Percentiles rank a stretch among this genome's conserved stretches.
These are phyloP conservation scores for Sequoiadendron giganteum DNA, from an alignment of 75 land plant genomes.

Conservation along the genomic window DNA sequence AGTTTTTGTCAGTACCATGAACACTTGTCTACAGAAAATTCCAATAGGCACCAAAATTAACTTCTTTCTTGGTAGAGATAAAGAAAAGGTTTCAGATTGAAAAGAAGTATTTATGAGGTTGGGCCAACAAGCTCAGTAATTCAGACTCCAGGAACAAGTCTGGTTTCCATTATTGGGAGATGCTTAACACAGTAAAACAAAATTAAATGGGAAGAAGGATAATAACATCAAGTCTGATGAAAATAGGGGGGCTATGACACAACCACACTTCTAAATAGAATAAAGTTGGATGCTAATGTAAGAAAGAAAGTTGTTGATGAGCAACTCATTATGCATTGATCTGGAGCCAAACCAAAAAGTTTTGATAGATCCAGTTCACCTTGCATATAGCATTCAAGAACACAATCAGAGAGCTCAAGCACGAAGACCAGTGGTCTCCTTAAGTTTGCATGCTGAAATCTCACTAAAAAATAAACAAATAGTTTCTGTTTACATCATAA, in stretches of 20 bases:
- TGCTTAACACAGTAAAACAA: neutral
- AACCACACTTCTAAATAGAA: neutral
- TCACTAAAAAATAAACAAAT: neutral
- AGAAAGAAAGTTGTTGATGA: neutral
- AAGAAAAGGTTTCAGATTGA: neutral
- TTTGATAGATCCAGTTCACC: neutral
- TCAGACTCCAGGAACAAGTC: neutral
- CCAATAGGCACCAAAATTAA: neutral
- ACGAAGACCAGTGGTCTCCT: neutral
- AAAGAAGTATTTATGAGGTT: neutral
- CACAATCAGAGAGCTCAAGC: neutral
- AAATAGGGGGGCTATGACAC: neutral
- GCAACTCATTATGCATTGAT: neutral
- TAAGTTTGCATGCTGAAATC: neutral
- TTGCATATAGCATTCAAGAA: neutral
- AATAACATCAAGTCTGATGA: neutral
- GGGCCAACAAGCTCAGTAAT: neutral
- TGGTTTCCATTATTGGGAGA: neutral
- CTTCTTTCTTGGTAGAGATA: neutral
- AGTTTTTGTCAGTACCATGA: neutral
- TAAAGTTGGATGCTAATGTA: neutral
- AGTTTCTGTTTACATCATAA: neutral
- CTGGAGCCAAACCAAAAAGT: neutral
- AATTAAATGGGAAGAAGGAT: neutral
- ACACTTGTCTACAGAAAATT: neutral